phyloP scores from a whole-genome alignment of 176 grass and related monocot species.

The maize (Zea mays) region DNA sequence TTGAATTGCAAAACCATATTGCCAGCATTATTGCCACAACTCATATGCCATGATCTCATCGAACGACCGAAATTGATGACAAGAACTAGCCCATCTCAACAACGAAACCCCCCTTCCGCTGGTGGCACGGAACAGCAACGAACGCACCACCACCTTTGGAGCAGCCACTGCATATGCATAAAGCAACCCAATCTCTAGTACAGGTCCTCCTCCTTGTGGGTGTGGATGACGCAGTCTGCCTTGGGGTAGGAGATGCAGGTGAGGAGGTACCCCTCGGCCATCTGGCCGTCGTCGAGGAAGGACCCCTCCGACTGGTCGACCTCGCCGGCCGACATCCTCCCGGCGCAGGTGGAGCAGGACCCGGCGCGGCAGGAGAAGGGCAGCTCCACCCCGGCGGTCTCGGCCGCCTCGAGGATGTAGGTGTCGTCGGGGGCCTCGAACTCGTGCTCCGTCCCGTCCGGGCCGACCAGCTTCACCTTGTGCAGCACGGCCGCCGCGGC shows the following conservation, averaged over 20 bases:
- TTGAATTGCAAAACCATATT: slow-evolving; percentile 14
- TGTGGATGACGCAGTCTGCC: slow-evolving; percentile 59
- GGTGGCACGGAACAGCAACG: background rate
- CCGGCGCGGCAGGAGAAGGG: slow-evolving; percentile 59
- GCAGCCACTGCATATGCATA: background rate
- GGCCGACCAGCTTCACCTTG: slow-evolving; percentile 58
- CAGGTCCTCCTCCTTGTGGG: slow-evolving; percentile 62
- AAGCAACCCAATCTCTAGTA: slow-evolving; percentile 25
- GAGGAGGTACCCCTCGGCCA: slow-evolving; percentile 53
- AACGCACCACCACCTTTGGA: background rate
- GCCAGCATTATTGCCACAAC: slow-evolving; percentile 39
- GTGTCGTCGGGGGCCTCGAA: slow-evolving; percentile 66
- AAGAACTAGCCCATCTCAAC: slow-evolving; percentile 9
- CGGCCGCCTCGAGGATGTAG: slow-evolving; percentile 66
- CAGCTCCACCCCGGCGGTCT: slow-evolving; percentile 55
- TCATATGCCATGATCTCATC: slow-evolving; percentile 1
- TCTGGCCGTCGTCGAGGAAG: slow-evolving; percentile 58
- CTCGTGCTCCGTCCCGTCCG: slow-evolving; percentile 47
- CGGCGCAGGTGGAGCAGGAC: slow-evolving; percentile 63
- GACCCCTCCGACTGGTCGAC: slow-evolving; percentile 66
- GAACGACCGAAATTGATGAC: background rate
- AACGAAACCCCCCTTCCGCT: background rate
- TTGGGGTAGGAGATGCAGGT: slow-evolving; percentile 65
- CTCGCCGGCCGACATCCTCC: slow-evolving; percentile 40
- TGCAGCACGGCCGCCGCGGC: slow-evolving; percentile 37